Percentiles rank a stretch among this genome's conserved stretches.
phyloP scores from a whole-genome alignment of 139 green algal genomes.

The Closterium sp. region DNA sequence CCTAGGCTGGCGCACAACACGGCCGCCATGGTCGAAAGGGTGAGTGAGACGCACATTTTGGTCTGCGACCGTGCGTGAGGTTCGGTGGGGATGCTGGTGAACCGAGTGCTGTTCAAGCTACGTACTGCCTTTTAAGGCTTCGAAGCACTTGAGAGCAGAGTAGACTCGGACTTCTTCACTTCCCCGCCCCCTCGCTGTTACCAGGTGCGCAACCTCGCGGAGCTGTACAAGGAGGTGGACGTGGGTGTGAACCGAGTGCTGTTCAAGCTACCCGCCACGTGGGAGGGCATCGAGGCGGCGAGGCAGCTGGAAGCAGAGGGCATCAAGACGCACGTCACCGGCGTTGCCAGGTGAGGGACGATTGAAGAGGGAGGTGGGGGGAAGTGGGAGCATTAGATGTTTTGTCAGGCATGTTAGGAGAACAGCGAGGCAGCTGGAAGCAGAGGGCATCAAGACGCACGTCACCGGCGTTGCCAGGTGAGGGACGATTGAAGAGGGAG shows the following conservation, averaged over 20 bases:
- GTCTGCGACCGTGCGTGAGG: too few relatives aligned
- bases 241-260: conserved; percentile 38
- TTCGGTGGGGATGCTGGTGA: conserved; percentile 28
- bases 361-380: too few relatives aligned
- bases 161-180: too few relatives aligned
- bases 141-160: too few relatives aligned
- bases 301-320: not conserved
- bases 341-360: not conserved
- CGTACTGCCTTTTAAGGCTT: too few relatives aligned
- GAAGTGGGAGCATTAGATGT: too few relatives aligned
- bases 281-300: conserved; percentile 18
- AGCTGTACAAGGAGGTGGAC: conserved; percentile 48
- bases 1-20: conserved; percentile 50
- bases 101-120: conserved; percentile 51
- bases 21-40: conserved; percentile 46
- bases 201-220: conserved; percentile 33
- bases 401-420: too few relatives aligned
- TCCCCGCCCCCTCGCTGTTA: not conserved
- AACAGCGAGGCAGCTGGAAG: too few relatives aligned
- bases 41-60: not conserved
- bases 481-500: too few relatives aligned
- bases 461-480: conserved; percentile 5
- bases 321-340: conserved; percentile 45
- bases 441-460: conserved; percentile 39
- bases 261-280: conserved; percentile 51